Percentiles rank a stretch among this genome's conserved stretches.
Evolutionary conservation across 2,329 filamentous ascomycete genomes (phyloP).

Genomic region (Aspergillus ibericus): DNA sequence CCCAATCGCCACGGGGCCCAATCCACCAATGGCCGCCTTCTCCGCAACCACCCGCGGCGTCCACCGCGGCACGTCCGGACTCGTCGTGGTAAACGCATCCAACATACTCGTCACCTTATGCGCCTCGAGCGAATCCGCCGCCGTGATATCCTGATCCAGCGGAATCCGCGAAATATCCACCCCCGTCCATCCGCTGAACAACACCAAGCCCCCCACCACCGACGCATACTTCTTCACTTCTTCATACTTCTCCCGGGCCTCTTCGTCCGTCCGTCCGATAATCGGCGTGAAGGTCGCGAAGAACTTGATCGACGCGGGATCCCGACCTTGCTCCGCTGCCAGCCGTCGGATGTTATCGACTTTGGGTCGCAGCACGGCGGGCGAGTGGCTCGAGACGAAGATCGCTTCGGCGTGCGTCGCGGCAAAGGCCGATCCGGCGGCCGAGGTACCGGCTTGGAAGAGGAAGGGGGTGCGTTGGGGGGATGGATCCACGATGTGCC

Average conservation of each 20-base stretch:
- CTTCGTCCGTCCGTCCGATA: conserved; percentile 52
- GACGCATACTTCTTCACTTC: conserved; percentile 55
- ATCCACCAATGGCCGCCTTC: conserved; percentile 50
- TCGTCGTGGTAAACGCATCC: conserved; percentile 51
- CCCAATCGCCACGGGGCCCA: conserved; percentile 52
- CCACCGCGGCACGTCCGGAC: conserved; percentile 49
- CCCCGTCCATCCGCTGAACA: conserved; percentile 60
- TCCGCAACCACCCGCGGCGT: conserved; percentile 50
- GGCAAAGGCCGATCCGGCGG: conserved; percentile 58
- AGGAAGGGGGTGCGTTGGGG: conserved; percentile 59
- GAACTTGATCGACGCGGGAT: conserved; percentile 59
- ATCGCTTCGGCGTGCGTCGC: conserved; percentile 61
- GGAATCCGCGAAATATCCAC: conserved; percentile 61
- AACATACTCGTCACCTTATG: conserved; percentile 53
- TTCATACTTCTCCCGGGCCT: conserved; percentile 54
- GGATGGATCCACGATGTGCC: conserved; percentile 56
- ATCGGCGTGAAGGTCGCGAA: conserved; percentile 55
- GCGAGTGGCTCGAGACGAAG: conserved; percentile 58
- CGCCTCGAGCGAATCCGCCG: conserved; percentile 56
- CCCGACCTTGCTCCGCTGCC: conserved; percentile 53
- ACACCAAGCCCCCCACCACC: conserved; percentile 55
- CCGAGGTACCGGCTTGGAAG: conserved; percentile 61
- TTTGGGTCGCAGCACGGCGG: conserved; percentile 51
- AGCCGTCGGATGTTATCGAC: conserved; percentile 55
- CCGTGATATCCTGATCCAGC: conserved; percentile 57